phyloP scores from a whole-genome alignment of 345 rosid species.

The Ailanthus altissimus region DNA sequence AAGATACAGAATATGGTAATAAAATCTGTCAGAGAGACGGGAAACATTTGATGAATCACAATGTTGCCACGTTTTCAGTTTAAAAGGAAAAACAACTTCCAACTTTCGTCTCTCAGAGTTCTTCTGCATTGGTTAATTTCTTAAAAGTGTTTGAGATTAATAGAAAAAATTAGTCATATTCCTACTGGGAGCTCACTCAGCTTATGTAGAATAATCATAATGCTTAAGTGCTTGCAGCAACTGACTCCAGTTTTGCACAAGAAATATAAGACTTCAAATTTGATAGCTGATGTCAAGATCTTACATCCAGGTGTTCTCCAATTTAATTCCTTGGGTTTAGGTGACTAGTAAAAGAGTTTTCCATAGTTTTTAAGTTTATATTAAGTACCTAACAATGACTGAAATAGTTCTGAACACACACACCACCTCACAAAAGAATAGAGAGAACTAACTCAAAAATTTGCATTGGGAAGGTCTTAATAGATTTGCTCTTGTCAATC shows the following conservation, averaged over 20 bases:
- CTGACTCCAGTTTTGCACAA: background rate
- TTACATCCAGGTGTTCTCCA: background rate
- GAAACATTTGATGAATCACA: background rate
- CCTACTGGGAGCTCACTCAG: background rate
- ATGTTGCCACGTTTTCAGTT: background rate
- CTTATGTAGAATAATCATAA: background rate
- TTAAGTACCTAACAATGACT: background rate
- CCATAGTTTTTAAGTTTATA: background rate
- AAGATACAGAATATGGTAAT: background rate
- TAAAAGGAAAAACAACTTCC: background rate
- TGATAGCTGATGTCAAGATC: background rate
- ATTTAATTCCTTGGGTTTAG: background rate
- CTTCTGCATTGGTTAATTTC: background rate
- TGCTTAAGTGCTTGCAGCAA: background rate
- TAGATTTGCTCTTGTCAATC: constrained; percentile 96
- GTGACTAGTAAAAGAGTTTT: constrained; percentile 1
- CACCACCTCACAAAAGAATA: background rate
- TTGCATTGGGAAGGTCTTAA: constrained; percentile 96
- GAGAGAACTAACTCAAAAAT: constrained; percentile 67
- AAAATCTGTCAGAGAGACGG: background rate
- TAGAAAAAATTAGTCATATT: background rate
- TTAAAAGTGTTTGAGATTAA: background rate
- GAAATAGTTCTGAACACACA: background rate
- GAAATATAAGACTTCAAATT: background rate
- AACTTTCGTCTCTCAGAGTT: background rate